Conservation (phyloP, 2,329 filamentous ascomycete species). For the Calycina herbarum region DNA sequence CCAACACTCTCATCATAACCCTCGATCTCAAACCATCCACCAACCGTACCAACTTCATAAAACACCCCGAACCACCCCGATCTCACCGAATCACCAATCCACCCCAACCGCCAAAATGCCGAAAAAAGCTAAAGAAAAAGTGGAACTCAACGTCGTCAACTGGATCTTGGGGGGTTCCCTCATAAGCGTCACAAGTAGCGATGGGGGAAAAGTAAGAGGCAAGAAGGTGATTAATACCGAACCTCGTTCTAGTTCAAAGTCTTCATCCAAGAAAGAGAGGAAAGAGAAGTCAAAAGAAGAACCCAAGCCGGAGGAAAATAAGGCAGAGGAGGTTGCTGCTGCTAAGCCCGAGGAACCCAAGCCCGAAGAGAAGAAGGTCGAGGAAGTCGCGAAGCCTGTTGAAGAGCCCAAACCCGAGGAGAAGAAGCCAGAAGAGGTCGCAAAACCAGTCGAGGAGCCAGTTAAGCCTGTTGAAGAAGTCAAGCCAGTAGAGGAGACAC, state of each 20-base stretch:
- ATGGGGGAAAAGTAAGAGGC: background rate
- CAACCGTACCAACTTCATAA: background rate
- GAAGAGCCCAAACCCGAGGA: too few relatives aligned
- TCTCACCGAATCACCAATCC: background rate
- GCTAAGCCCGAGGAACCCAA: background rate
- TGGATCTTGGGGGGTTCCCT: conserved; percentile 4
- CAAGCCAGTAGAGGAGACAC: too few relatives aligned
- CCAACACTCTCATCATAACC: background rate
- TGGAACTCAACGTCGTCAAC: background rate
- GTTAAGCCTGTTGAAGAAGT: too few relatives aligned
- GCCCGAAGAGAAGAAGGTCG: background rate
- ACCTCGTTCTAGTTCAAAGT: background rate
- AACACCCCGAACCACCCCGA: background rate
- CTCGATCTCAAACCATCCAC: background rate
- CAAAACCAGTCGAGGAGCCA: too few relatives aligned
- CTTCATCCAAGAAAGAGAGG: background rate
- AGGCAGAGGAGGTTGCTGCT: background rate
- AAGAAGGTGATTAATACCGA: conserved; percentile 3
- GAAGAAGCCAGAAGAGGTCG: too few relatives aligned
- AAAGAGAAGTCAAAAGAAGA: background rate
- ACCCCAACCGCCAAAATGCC: background rate
- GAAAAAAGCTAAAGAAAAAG: background rate
- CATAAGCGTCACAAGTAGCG: background rate
- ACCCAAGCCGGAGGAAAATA: background rate
- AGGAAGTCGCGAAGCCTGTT: background rate